These are phyloP conservation scores for Soucietia sequanensis DNA, from an alignment of 805 yeast species.

Conservation along the genomic window DNA sequence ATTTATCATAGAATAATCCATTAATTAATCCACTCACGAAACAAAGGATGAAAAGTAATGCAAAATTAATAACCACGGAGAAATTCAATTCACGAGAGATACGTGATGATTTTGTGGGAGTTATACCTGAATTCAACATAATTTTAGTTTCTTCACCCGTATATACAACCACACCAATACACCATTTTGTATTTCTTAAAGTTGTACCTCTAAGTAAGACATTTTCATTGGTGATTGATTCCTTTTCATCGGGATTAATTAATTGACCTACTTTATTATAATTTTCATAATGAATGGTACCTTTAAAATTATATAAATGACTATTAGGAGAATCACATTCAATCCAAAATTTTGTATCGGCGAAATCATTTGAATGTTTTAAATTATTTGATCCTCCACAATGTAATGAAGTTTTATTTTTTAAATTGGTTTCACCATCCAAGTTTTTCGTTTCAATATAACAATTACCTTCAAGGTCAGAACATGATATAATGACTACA, in stretches of 20 bases:
- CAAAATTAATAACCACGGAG: conserved; percentile 63
- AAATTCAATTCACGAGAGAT: conserved; percentile 65
- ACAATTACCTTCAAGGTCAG: conserved; percentile 68
- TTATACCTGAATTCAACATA: conserved; percentile 73
- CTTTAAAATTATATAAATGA: conserved; percentile 63
- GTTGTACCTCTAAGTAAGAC: conserved; percentile 70
- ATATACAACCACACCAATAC: conserved; percentile 67
- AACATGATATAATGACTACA: conserved; percentile 58
- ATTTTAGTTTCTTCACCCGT: conserved; percentile 78
- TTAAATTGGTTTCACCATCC: conserved; percentile 82
- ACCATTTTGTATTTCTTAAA: conserved; percentile 75
- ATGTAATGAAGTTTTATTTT: conserved; percentile 52
- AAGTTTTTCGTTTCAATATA: conserved; percentile 79
- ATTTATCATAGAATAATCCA: conserved; percentile 56
- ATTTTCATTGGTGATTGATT: conserved; percentile 62
- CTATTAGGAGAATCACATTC: conserved; percentile 75
- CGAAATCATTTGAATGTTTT: conserved; percentile 57
- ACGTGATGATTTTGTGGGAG: conserved; percentile 70
- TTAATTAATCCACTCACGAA: conserved; percentile 68
- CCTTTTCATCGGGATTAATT: conserved; percentile 41
- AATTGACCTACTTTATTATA: conserved; percentile 28
- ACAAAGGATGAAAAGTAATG: conserved; percentile 60
- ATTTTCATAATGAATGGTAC: conserved; percentile 56
- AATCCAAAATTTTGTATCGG: conserved; percentile 54
- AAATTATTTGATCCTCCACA: conserved; percentile 49